Base-by-base conservation (phyloP, 2,329 filamentous ascomycete species). In the Colletotrichum noveboracense region DNA sequence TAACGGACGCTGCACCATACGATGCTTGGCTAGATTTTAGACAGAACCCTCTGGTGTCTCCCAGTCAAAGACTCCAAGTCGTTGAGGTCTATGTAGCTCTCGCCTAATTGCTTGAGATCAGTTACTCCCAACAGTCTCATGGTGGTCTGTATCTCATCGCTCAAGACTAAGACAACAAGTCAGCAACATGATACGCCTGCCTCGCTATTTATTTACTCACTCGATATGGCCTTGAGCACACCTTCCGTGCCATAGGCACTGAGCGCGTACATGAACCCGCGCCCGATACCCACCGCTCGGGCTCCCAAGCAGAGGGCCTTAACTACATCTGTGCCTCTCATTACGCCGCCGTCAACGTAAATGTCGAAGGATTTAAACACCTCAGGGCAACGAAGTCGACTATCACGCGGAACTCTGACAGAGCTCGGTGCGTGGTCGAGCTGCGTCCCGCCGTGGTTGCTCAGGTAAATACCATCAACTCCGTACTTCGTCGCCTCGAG, bases 151-250 rank as follows among this genome's bases (percentile, higher is more conserved):
- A 52, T 52, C 43, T 52, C 43, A 3, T 52, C 43, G 12, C 43
- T 52, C 43, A 52, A 52, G 43, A 52, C 43, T 52, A 21, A 52
- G 2, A 21, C 6, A 52, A 12, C 1, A 21, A 14, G 12, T 52
- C 0, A 52, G 43, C 10, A 52, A 52, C 10, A 21, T 24, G 12
- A 1, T 52, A 2, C n/a, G 10, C 10, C 43, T 7, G n/a, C 0
- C n/a, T 52, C 10, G 43, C 10, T 13, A 13, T 4, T 7, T 1
- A 7, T 13, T 21, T 6, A 52, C 43, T 52, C n/a, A 52, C 43
- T 52, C 0, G 43, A 52, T 21, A 52, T 52, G 0, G 43, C 43
- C 10, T 52, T 52, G 10, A 52, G n/a, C n/a, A 52, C 43, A 1
- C 43, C 43, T 21, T 21, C 43, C 2, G 43, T 21, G 0, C 43